A percentile compares a stretch with the other conserved stretches of the same genome.
Conservation (phyloP, 2,329 filamentous ascomycete species). For the Myriosclerotinia scirpicola region DNA sequence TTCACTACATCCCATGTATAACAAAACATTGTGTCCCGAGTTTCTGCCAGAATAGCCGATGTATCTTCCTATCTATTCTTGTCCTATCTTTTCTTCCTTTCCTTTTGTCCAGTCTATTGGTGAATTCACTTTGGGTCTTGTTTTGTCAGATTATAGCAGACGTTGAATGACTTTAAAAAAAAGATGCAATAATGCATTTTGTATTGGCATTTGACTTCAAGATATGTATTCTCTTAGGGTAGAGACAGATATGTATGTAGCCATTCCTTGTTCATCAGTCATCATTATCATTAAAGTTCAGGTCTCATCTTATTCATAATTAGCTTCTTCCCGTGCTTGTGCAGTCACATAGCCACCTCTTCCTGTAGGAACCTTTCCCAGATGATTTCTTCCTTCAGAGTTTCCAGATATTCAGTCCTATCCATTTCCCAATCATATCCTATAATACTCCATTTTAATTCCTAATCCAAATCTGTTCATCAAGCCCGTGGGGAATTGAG, state of each 20-base stretch:
- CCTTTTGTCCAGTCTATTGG: no score
- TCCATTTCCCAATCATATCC: neutral
- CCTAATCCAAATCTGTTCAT: neutral
- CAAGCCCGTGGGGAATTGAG: neutral
- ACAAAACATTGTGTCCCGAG: no score
- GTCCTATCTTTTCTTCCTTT: no score
- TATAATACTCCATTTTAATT: neutral
- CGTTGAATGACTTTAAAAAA: no score
- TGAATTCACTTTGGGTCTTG: no score
- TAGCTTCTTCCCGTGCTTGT: neutral
- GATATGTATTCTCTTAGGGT: neutral
- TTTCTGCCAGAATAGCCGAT: no score
- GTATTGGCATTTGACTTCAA: neutral
- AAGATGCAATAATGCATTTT: no score
- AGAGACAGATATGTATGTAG: neutral
- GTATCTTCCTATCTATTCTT: no score
- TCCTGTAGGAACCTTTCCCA: neutral
- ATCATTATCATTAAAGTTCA: slow-evolving; percentile 10
- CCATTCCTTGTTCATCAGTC: neutral
- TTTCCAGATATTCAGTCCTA: neutral
- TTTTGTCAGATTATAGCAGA: no score
- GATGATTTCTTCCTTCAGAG: neutral
- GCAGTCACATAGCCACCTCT: neutral
- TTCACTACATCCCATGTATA: no score
- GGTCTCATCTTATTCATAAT: slow-evolving; percentile 2